These are phyloP conservation scores for Aureoboletus auriporus DNA, from an alignment of 768 basidiomycete genomes.

Conservation along the genomic window DNA sequence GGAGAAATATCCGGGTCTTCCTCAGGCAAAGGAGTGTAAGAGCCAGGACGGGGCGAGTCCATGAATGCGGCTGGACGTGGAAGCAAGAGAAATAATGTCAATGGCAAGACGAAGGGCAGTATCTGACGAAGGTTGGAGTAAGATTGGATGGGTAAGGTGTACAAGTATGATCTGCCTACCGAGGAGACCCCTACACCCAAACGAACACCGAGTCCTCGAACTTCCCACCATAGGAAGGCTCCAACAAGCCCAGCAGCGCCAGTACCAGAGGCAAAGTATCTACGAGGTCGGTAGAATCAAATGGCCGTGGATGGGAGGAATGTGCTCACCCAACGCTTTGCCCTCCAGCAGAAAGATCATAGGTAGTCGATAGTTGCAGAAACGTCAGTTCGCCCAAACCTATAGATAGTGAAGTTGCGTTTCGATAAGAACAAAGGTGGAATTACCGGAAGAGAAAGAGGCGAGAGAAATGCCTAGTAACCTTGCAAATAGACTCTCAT, in stretches of 20 bases:
- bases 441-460: constrained; percentile 80
- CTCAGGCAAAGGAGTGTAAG: constrained; percentile 37
- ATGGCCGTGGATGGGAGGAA: neutral
- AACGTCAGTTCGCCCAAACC: constrained; percentile 94
- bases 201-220: constrained; percentile 80
- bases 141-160: neutral
- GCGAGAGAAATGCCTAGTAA: constrained; percentile 80
- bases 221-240: constrained; percentile 92
- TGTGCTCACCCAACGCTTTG: constrained; percentile 71
- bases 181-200: constrained; percentile 80
- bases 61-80: constrained; percentile 56
- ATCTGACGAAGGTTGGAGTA: constrained; percentile 41
- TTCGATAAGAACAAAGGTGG: neutral
- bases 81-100: constrained; percentile 74
- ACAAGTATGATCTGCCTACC: constrained; percentile 39
- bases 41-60: constrained; percentile 32
- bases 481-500: constrained; percentile 60
- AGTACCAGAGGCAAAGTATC: constrained; percentile 92
- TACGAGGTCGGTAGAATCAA: constrained; percentile 20
- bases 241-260: constrained; percentile 93
- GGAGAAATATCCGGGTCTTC: constrained; percentile 22
- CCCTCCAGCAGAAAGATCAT: constrained; percentile 66
- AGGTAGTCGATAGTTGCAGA: constrained; percentile 87
- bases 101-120: constrained; percentile 75
- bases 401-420: constrained; percentile 25